Base-by-base conservation (phyloP, 192 early-diverging fungal genomes). In the Spizellomyces punctatus region DNA sequence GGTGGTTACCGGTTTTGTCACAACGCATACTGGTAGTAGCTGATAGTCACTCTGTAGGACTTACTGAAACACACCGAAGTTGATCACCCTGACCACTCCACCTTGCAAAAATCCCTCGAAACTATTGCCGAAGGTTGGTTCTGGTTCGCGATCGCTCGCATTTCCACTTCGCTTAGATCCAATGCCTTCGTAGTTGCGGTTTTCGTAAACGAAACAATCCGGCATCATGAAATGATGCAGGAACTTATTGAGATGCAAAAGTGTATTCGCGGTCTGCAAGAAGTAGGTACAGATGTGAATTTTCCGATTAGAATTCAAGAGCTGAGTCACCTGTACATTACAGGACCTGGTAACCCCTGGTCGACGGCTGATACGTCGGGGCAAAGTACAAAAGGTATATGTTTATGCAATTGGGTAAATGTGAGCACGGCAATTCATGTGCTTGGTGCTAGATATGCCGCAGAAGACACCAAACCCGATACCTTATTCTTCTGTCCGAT, bases 171-270 rank as follows among this genome's bases (percentile, higher is more conserved):
- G 27, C 27, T 36, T 36, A 36, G 3, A 36, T 36, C 27, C 27
- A 36, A 36, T 36, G 4, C 5, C 44, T 36, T 36, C 27, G 3
- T 36, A 36, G 91, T 93, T 19, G 93, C 93, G 6, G 79, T 73
- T 17, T 89, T 90, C 82, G 89, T 92, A 55, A 91, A 95, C 74
- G 92, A 92, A 66, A 90, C 83, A 52, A 91, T 93, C 60, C 85
- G 90, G 19, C 84, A 93, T 66, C 91, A 92, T 71, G 92, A 92
- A 68, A 89, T 90, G 88, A 79, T 85, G 64, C 79, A 80, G 45
- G 79, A 86, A 58, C 91, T 92, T 67, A 57, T 95, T 1, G 82
- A 87, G 22, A 81, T 95, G 41, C 92, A 93, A 71, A 82, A 82
- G 49, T 84, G 81, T 43, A 73, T 93, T 19, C 61, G 75, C 5